Evolutionary conservation across 106 monocot species (phyloP), one percentile per base, ranked within the genome.

Genomic region (Triglochin maritima): DNA sequence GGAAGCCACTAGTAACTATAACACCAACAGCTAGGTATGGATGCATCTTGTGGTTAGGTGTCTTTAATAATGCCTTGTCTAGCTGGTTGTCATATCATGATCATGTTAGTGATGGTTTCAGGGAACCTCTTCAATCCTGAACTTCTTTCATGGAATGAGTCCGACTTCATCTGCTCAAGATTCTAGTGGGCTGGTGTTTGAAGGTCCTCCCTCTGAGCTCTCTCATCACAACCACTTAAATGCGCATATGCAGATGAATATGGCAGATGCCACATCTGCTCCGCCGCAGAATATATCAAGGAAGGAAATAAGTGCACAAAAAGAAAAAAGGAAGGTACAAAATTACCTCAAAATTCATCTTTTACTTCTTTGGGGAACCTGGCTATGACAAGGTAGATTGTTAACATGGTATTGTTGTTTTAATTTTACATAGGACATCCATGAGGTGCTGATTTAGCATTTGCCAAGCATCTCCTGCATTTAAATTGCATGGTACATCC

Each of bases 41-140:
- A 29, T 29, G 29, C 29, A 29, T 1, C 29, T 29, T 29, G 29
- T 29, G 29, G 29, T 29, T 29, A 29, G 29, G 29, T 1, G 29
- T 29, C 29, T 29, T 29, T 29, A 29, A 29, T 29, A 29, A 29
- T 29, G 29, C 29, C 29, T 29, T 29, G 29, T 29, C 29, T 29
- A 29, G 29, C 29, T 29, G 29, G 29, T 29, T 29, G 29, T 29
- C 1, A 29, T 29, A 29, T 29, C 29, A 29, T 29, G 29, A 29
- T 29, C 29, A 29, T 29, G 29, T 29, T 29, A 29, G 29, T 29
- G 29, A 42, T 63, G 62, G 15, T 13, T 8, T 44, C 29, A 77
- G 76, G 76, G 76, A 58, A 70, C 70, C 64, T 70, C 62, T 65
- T 77, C 76, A 57, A 77, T 77, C 9, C 57, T 57, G 42, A 69